A percentile compares a stretch with the other conserved stretches of the same genome.
phyloP scores from a whole-genome alignment of 2,329 filamentous ascomycete genomes.

The Sclerotinia minor region DNA sequence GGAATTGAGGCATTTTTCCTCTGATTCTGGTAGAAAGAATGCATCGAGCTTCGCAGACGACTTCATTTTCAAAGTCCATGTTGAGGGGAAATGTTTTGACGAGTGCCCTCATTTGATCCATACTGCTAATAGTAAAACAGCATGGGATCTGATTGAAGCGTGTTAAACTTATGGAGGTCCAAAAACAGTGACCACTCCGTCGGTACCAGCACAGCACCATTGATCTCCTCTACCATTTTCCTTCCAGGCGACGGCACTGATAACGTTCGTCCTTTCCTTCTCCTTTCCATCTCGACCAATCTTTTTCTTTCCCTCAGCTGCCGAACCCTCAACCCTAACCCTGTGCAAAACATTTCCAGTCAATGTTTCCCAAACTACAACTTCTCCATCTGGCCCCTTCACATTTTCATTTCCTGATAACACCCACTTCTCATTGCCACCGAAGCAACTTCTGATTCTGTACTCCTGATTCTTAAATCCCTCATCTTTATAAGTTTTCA shows the following conservation, averaged over 20 bases:
- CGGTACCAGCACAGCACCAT: slow-evolving; percentile 65
- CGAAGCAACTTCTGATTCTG: slow-evolving; percentile 53
- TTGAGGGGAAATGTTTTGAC: neutral
- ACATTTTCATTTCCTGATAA: slow-evolving; percentile 73
- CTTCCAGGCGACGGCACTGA: slow-evolving; percentile 64
- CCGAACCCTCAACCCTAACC: slow-evolving; percentile 49
- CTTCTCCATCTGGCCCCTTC: slow-evolving; percentile 34
- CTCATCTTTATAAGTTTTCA: slow-evolving; percentile 67
- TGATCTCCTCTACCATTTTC: slow-evolving; percentile 63
- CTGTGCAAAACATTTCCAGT: slow-evolving; percentile 67
- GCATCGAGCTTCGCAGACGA: neutral
- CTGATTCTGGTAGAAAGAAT: neutral
- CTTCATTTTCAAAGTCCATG: neutral
- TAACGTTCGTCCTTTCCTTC: slow-evolving; percentile 58
- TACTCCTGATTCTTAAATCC: slow-evolving; percentile 45
- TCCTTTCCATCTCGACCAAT: slow-evolving; percentile 61
- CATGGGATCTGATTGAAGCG: neutral
- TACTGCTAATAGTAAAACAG: neutral
- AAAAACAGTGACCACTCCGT: slow-evolving; percentile 65
- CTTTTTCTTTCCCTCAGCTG: slow-evolving; percentile 47
- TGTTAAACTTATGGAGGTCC: slow-evolving; percentile 41
- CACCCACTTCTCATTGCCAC: slow-evolving; percentile 73
- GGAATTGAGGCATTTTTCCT: neutral
- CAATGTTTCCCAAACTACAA: slow-evolving; percentile 81
- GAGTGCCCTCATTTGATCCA: neutral